Base-by-base conservation (phyloP, 768 basidiomycete genomes). In the Russula lepida region DNA sequence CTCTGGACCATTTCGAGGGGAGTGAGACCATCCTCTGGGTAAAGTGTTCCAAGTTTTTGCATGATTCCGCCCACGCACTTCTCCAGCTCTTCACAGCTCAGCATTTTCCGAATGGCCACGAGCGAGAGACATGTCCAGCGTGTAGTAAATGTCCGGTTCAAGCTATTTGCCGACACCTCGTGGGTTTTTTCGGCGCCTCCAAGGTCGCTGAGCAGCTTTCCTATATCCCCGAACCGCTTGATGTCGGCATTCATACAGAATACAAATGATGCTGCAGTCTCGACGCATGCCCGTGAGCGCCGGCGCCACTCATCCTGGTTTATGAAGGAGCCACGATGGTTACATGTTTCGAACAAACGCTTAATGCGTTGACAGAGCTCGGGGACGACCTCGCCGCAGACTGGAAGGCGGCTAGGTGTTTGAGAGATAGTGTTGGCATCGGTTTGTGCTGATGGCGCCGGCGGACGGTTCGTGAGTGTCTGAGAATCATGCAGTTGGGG, bases 71-170 rank as follows among this genome's bases (percentile, higher is more conserved):
- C 11, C 32, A 54, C 64, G 39, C 12, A 46, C 15, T 23, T 2
- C 37, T 27, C 11, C n/a, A 44, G 28, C 15, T 46, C 27, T 17
- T 12, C 2, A 2, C 17, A 15, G 6, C 39, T 27, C 6, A 63
- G 41, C 58, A 56, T 44, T 43, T 59, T 33, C 21, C 51, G 54
- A 12, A 39, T 59, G 47, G 54, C 51, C 33, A 65, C 35, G 27
- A 63, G 46, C 2, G 64, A 50, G 35, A 65, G 62, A 48, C 61
- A 59, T 33, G 54, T 65, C 64, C 64, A 65, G 6, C 58, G 57
- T 23, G n/a, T 51, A 0, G 54, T 41, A 21, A 66, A 66, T n/a
- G 56, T 50, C 25, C 37, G 25, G 17, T 66, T 57, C 44, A 43
- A 48, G 32, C 46, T 56, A 1, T 35, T 44, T 25, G 33, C 33